Conservation (phyloP, 2,329 filamentous ascomycete species). For the Curvularia sp. region DNA sequence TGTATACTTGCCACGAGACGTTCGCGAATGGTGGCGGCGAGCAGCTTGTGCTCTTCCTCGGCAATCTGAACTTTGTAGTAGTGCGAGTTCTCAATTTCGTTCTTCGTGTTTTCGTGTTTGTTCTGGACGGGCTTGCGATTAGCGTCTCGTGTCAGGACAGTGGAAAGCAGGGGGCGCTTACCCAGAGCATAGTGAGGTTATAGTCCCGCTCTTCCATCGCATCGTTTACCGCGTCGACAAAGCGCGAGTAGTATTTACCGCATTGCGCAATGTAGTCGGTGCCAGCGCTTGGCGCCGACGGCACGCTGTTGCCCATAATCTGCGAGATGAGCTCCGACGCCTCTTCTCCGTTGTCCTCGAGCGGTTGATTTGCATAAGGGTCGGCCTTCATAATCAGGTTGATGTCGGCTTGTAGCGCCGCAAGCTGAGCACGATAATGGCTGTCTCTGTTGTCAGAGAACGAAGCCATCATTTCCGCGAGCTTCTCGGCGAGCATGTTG, state of each 20-base stretch:
- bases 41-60: constrained; percentile 67
- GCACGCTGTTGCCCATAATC: constrained; percentile 53
- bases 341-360: constrained; percentile 71
- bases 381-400: constrained; percentile 85
- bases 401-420: constrained; percentile 91
- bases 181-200: constrained; percentile 80
- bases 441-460: constrained; percentile 82
- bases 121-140: constrained; percentile 53
- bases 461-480: constrained; percentile 76
- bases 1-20: constrained; percentile 66
- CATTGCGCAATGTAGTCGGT: constrained; percentile 71
- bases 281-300: constrained; percentile 62
- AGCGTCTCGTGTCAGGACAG: constrained; percentile 15
- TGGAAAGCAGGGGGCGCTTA: constrained; percentile 57
- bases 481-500: constrained; percentile 79
- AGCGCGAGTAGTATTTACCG: constrained; percentile 83
- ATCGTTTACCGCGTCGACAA: constrained; percentile 86
- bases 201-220: constrained; percentile 87
- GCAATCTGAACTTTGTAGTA: constrained; percentile 68
- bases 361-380: constrained; percentile 74
- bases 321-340: constrained; percentile 66
- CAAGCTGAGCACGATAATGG: constrained; percentile 86
- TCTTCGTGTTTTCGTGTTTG: constrained; percentile 63
- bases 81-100: constrained; percentile 64
- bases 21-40: constrained; percentile 67